A percentile compares a stretch with the other conserved stretches of the same genome.
Conservation (phyloP, 805 yeast genomes). For the Starmerella sp. region DNA sequence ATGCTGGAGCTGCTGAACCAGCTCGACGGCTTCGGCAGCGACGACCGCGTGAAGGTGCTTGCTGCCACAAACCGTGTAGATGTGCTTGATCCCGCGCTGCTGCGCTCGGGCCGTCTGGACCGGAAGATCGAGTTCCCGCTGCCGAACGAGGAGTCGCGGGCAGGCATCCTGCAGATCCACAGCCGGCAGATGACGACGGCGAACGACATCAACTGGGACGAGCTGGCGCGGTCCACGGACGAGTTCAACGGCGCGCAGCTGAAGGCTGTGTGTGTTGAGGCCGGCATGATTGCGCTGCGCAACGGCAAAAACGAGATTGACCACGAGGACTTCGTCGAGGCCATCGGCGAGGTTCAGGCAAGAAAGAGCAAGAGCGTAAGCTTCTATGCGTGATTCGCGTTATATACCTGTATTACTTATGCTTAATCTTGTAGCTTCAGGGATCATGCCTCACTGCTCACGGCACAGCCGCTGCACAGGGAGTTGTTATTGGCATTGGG, state of each 20-base stretch:
- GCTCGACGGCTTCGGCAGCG: slow-evolving; percentile 95
- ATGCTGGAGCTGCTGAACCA: slow-evolving; percentile 96
- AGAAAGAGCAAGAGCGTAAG: slow-evolving; percentile 91
- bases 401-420: not conserved
- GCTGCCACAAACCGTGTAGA: slow-evolving; percentile 99
- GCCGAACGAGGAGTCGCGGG: slow-evolving; percentile 95
- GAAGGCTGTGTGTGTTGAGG: slow-evolving; percentile 97
- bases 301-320: slow-evolving; percentile 83
- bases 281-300: slow-evolving; percentile 98
- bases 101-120: slow-evolving; percentile 95
- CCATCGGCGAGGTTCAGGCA: slow-evolving; percentile 95
- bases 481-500: too few relatives aligned
- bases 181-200: slow-evolving; percentile 94
- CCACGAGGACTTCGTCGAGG: slow-evolving; percentile 97
- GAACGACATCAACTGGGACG: slow-evolving; percentile 86
- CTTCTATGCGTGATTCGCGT: slow-evolving; percentile 57
- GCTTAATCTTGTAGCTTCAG: not conserved
- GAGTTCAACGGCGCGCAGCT: slow-evolving; percentile 98
- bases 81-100: slow-evolving; percentile 93
- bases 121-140: slow-evolving; percentile 96
- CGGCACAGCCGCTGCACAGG: too few relatives aligned
- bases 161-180: slow-evolving; percentile 91
- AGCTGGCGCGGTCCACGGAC: slow-evolving; percentile 93
- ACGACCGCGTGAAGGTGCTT: slow-evolving; percentile 90
- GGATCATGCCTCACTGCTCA: not conserved